Conservation (phyloP, 306 rosid species). For the Myrica gale region DNA sequence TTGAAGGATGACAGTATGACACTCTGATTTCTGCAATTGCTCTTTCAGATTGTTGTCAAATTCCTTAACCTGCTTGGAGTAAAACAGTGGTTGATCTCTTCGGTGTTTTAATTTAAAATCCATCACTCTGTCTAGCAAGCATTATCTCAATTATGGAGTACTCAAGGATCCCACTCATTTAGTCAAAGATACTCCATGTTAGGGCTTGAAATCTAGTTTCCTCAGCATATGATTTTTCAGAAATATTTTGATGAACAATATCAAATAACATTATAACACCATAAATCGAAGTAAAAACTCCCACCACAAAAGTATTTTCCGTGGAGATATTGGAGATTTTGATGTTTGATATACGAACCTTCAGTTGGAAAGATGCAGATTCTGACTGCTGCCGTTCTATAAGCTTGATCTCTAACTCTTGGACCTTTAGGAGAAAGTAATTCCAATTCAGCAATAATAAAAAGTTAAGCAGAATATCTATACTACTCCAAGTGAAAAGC, state of each 20-base stretch:
- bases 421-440: slow-evolving; percentile 48
- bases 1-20: slow-evolving; percentile 50
- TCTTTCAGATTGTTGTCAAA: slow-evolving; percentile 61
- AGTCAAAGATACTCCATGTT: neutral
- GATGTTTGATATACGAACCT: slow-evolving; percentile 42
- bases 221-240: neutral
- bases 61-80: slow-evolving; percentile 59
- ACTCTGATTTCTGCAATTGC: slow-evolving; percentile 62
- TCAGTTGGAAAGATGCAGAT: slow-evolving; percentile 52
- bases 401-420: slow-evolving; percentile 67
- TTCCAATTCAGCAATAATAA: slow-evolving; percentile 10
- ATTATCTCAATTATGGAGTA: neutral
- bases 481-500: slow-evolving; percentile 18
- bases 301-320: neutral
- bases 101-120: slow-evolving; percentile 1
- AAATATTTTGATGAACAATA: neutral
- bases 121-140: slow-evolving; percentile 7
- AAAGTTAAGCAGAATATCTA: slow-evolving; percentile 10
- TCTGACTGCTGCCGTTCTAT: slow-evolving; percentile 60
- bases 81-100: slow-evolving; percentile 12
- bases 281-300: neutral
- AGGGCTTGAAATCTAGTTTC: neutral
- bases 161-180: neutral
- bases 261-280: neutral
- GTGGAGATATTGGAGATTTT: neutral